Base-by-base conservation (phyloP, 495 filamentous ascomycete species). In the Hyaloscypha finlandica region DNA sequence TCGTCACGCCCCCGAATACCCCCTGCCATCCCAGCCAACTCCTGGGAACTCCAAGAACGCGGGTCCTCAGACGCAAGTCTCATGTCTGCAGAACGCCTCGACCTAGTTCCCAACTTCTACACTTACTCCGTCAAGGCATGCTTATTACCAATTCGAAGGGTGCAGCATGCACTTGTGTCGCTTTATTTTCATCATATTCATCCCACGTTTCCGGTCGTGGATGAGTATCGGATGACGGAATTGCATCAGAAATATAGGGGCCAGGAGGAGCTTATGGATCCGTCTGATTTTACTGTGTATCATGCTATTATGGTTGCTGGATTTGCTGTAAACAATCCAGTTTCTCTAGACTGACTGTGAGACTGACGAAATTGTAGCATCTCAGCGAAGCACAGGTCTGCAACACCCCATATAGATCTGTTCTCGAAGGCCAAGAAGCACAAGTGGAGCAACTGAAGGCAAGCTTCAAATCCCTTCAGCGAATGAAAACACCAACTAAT, bases 151-250 rank as follows among this genome's bases (percentile, higher is more conserved):
- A 66, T 66, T 25, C 54, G 64, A 22, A 66, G 51, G 30, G 64
- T 66, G 22, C 64, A 66, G 39, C 54, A 66, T 53, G 55, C 55
- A 20, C 64, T 66, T 22, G 56, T 66, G 29, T 58, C 42, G 8
- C 54, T 59, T 16, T 66, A 66, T 35, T 66, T 66, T 29, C 64
- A 66, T 8, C 48, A 66, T 39, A 52, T 66, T 25, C 64, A 66
- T 39, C 64, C 64, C n/a, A 59, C 60, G 64, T 66, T 66, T 60
- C 64, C 64, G 8, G 54, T 66, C 3, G 64, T 66, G 8, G 64
- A 66, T 52, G 64, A 66, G 35, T 48, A 45, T 29, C 35, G 45
- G 14, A 25, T 66, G 14, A 66, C 39, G n/a, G 64, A 66, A 60
- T 8, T 60, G n/a, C 29, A 66, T 66, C 64, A 55, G 31, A 60